These are phyloP conservation scores for Saccharomycopsis sp. DNA, from an alignment of 805 yeast species.

Conservation along the genomic window DNA sequence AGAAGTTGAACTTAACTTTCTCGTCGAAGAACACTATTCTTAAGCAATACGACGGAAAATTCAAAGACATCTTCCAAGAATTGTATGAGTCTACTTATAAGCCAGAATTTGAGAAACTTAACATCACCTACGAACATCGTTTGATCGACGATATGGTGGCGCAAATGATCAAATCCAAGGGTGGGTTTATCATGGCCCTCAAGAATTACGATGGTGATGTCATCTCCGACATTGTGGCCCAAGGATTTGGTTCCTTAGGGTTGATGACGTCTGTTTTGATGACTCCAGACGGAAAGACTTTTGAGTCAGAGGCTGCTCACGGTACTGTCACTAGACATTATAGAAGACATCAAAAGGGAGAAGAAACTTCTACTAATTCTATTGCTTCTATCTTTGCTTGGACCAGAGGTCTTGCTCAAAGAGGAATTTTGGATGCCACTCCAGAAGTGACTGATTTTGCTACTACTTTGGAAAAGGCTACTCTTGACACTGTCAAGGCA, in stretches of 20 bases:
- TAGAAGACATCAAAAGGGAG: constrained; percentile 93
- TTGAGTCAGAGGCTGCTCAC: constrained; percentile 98
- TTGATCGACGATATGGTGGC: constrained; percentile 98
- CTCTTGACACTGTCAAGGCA: constrained; percentile 79
- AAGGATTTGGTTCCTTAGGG: constrained; percentile 95
- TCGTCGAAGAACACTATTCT: constrained; percentile 93
- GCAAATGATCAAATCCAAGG: constrained; percentile 93
- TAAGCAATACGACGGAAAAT: constrained; percentile 90
- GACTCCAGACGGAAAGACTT: constrained; percentile 95
- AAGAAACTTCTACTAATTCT: constrained; percentile 94
- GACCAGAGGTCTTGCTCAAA: constrained; percentile 89
- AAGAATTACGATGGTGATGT: constrained; percentile 98
- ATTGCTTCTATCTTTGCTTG: constrained; percentile 97
- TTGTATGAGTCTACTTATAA: constrained; percentile 69
- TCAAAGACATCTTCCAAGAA: constrained; percentile 87
- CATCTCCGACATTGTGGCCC: constrained; percentile 94
- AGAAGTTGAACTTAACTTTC: constrained; percentile 73
- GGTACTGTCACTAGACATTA: constrained; percentile 97
- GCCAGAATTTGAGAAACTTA: constrained; percentile 60
- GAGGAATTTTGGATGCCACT: constrained; percentile 83
- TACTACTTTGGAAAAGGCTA: constrained; percentile 70
- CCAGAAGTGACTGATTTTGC: constrained; percentile 83
- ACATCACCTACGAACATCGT: constrained; percentile 97
- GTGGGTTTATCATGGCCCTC: constrained; percentile 93
- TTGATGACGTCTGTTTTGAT: constrained; percentile 95